phyloP scores from a whole-genome alignment of 495 filamentous ascomycete genomes.

The Xanthoparmelia taractica region DNA sequence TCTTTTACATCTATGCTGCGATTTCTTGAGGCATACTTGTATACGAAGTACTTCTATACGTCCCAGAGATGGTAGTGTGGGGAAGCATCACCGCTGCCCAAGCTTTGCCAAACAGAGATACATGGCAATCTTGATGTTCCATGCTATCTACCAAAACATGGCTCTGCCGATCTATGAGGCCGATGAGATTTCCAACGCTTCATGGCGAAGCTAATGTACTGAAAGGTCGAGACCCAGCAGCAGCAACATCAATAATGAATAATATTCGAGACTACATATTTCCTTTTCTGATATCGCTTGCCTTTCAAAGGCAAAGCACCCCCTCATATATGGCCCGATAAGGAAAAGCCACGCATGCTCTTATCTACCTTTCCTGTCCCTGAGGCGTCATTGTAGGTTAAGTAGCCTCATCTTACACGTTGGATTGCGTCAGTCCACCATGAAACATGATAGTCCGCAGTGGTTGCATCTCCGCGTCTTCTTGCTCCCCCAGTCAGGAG shows the following conservation, averaged over 20 bases:
- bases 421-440: neutral
- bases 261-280: neutral
- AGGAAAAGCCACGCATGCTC: conserved; percentile 18
- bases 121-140: conserved; percentile 12
- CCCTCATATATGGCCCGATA: conserved; percentile 7
- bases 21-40: neutral
- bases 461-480: neutral
- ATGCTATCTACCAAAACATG: neutral
- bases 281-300: neutral
- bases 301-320: neutral
- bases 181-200: neutral
- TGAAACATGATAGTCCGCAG: neutral
- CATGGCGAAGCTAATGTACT: neutral
- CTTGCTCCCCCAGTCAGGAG: neutral
- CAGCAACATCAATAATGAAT: too few species aligned
- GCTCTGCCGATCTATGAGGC: neutral
- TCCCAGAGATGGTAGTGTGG: neutral
- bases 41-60: too few species aligned
- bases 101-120: neutral
- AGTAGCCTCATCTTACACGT: neutral
- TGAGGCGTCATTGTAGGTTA: neutral
- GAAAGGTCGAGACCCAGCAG: too few species aligned
- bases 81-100: neutral
- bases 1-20: neutral
- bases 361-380: neutral